These are phyloP conservation scores for Cladosporium sp. DNA, from an alignment of 2,329 filamentous ascomycete genomes.

Conservation along the genomic window DNA sequence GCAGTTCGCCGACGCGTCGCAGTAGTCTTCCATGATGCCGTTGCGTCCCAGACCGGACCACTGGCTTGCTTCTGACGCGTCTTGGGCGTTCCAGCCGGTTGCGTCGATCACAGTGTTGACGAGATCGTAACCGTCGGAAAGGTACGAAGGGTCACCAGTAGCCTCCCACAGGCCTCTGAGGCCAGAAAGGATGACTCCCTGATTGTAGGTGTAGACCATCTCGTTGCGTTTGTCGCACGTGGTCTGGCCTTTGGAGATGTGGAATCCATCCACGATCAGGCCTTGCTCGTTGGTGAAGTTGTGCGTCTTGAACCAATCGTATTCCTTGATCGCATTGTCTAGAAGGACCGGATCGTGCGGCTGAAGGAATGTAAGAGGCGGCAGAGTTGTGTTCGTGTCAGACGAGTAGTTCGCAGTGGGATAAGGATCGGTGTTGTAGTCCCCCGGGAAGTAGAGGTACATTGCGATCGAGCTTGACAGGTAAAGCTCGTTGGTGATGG, in stretches of 20 bases:
- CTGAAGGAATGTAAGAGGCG: slow-evolving; percentile 18
- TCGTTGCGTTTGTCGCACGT: slow-evolving; percentile 69
- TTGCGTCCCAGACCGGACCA: slow-evolving; percentile 74
- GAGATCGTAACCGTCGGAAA: slow-evolving; percentile 71
- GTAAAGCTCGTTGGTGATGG: slow-evolving; percentile 90
- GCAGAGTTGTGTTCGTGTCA: slow-evolving; percentile 41
- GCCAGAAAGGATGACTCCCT: slow-evolving; percentile 82
- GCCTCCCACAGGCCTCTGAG: slow-evolving; percentile 74
- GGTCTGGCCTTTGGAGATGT: slow-evolving; percentile 59
- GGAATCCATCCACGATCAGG: slow-evolving; percentile 81
- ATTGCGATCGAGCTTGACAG: slow-evolving; percentile 80
- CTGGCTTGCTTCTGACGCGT: slow-evolving; percentile 12
- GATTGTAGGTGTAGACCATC: slow-evolving; percentile 94
- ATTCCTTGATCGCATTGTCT: slow-evolving; percentile 66
- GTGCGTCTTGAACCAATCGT: slow-evolving; percentile 70
- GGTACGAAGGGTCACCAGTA: slow-evolving; percentile 63
- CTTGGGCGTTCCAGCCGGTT: slow-evolving; percentile 59
- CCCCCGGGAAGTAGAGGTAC: slow-evolving; percentile 86
- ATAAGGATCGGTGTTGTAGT: slow-evolving; percentile 52
- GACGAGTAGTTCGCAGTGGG: slow-evolving; percentile 30
- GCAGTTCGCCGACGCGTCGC: slow-evolving; percentile 69
- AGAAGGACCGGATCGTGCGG: slow-evolving; percentile 50
- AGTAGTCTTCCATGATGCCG: slow-evolving; percentile 78
- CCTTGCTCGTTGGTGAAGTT: slow-evolving; percentile 75
- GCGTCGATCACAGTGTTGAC: slow-evolving; percentile 68